Evolutionary conservation across 2,329 filamentous ascomycete genomes (phyloP).

Genomic region (Chrysosporium queenslandicum): DNA sequence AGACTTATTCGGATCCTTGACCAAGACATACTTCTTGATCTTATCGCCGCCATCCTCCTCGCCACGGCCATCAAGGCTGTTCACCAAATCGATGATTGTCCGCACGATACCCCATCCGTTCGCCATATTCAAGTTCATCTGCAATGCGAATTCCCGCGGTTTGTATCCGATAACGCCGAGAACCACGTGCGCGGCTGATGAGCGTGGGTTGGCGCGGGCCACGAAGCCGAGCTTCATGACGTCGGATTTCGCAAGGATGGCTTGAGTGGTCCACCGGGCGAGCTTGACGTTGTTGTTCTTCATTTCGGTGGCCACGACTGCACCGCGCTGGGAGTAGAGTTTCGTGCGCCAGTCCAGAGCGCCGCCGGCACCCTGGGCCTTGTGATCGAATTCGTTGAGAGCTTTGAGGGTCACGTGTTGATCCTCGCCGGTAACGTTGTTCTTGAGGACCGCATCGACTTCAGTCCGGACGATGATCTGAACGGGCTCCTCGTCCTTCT

Average conservation of each 20-base stretch:
- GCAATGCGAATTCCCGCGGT: slow-evolving; percentile 86
- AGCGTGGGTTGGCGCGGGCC: slow-evolving; percentile 83
- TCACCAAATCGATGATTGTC: slow-evolving; percentile 81
- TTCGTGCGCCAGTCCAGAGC: slow-evolving; percentile 96
- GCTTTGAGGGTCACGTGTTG: slow-evolving; percentile 89
- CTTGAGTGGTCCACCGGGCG: slow-evolving; percentile 93
- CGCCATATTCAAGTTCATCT: slow-evolving; percentile 95
- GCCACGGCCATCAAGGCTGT: slow-evolving; percentile 27
- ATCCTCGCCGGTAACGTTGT: slow-evolving; percentile 81
- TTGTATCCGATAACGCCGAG: slow-evolving; percentile 96
- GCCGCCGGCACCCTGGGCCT: slow-evolving; percentile 87
- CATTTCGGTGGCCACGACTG: slow-evolving; percentile 97
- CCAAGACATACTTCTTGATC: slow-evolving; percentile 44
- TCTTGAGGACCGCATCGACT: slow-evolving; percentile 91
- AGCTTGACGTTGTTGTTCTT: slow-evolving; percentile 99
- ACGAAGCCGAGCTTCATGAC: slow-evolving; percentile 99
- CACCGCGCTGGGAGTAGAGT: slow-evolving; percentile 86
- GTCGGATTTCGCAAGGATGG: slow-evolving; percentile 93
- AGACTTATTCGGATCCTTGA: slow-evolving; percentile 92
- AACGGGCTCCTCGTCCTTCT: slow-evolving; percentile 81
- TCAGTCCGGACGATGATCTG: slow-evolving; percentile 91
- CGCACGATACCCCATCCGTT: slow-evolving; percentile 99
- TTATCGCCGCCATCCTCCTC: slow-evolving; percentile 31
- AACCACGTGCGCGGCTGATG: slow-evolving; percentile 86
- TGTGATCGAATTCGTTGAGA: slow-evolving; percentile 97